phyloP scores from a whole-genome alignment of 306 rosid genomes.

The Pyrus pyrifolia region DNA sequence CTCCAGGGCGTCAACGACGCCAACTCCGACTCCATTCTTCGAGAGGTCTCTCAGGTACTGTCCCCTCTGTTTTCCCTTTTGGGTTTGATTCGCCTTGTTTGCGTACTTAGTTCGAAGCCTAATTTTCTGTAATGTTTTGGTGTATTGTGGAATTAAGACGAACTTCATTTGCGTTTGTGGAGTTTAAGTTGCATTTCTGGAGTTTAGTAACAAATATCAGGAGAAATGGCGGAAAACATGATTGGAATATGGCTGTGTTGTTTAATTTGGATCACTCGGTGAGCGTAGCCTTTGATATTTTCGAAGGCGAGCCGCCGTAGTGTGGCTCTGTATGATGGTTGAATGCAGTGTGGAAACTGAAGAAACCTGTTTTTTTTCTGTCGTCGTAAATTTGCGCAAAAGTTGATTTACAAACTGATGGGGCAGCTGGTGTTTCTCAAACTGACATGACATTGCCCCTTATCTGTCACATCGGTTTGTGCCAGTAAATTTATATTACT shows the following conservation, averaged over 20 bases:
- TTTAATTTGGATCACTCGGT: background rate
- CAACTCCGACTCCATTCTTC: constrained; percentile 68
- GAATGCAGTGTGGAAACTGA: background rate
- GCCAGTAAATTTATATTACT: background rate
- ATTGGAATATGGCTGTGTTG: background rate
- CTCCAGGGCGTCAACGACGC: constrained; percentile 63
- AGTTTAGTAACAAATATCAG: background rate
- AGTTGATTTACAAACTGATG: background rate
- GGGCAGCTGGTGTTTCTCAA: background rate
- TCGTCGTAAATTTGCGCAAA: background rate
- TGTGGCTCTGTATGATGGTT: background rate
- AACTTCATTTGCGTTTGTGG: background rate
- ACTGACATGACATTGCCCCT: background rate
- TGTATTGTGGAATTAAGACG: background rate
- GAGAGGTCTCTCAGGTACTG: constrained; percentile 65
- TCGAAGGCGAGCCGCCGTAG: background rate
- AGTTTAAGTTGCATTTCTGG: background rate
- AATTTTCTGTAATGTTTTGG: background rate
- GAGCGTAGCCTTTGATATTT: background rate
- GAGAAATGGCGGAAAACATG: background rate
- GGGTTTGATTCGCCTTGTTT: background rate
- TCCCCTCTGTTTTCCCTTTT: background rate
- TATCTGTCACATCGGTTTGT: background rate
- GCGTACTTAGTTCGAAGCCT: background rate
- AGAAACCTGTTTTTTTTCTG: background rate